phyloP scores from a whole-genome alignment of 2,329 filamentous ascomycete species.

The Penicillium sp. region DNA sequence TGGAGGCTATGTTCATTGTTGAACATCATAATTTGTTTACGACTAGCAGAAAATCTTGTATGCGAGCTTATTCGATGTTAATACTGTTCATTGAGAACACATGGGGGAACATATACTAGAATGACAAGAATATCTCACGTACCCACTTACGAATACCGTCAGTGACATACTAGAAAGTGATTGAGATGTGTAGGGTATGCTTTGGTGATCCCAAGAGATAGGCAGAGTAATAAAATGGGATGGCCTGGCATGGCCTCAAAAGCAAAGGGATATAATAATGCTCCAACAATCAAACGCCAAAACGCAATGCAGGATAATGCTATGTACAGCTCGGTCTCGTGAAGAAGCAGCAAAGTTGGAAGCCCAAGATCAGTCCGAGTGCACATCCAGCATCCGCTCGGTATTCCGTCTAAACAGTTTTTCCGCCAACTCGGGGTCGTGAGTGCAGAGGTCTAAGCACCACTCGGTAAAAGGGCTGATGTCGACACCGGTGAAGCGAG shows the following conservation, averaged over 20 bases:
- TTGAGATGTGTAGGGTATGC: background rate
- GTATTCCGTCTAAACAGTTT: slow-evolving; percentile 64
- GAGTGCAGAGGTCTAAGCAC: slow-evolving; percentile 60
- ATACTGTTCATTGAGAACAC: slow-evolving; percentile 21
- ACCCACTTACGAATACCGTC: background rate
- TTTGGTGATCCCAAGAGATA: background rate
- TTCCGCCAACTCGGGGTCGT: slow-evolving; percentile 52
- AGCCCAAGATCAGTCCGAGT: slow-evolving; percentile 15
- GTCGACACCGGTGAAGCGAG: slow-evolving; percentile 63
- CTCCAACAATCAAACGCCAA: slow-evolving; percentile 16
- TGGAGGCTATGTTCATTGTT: slow-evolving; percentile 12
- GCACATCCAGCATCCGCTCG: slow-evolving; percentile 56
- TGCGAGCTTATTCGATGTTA: slow-evolving; percentile 22
- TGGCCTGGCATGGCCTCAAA: background rate
- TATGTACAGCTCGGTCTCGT: slow-evolving; percentile 8
- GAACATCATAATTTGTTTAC: slow-evolving; percentile 6
- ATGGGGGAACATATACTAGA: slow-evolving; percentile 17
- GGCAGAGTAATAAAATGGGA: background rate
- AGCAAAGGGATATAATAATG: slow-evolving; percentile 6
- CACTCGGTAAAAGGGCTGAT: slow-evolving; percentile 61
- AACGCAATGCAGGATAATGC: slow-evolving; percentile 21
- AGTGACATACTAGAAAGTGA: background rate
- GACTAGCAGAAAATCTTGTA: background rate
- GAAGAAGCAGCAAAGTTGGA: background rate
- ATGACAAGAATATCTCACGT: slow-evolving; percentile 2